Conservation (phyloP, 2,329 filamentous ascomycete genomes). For the Diatrype stigma region DNA sequence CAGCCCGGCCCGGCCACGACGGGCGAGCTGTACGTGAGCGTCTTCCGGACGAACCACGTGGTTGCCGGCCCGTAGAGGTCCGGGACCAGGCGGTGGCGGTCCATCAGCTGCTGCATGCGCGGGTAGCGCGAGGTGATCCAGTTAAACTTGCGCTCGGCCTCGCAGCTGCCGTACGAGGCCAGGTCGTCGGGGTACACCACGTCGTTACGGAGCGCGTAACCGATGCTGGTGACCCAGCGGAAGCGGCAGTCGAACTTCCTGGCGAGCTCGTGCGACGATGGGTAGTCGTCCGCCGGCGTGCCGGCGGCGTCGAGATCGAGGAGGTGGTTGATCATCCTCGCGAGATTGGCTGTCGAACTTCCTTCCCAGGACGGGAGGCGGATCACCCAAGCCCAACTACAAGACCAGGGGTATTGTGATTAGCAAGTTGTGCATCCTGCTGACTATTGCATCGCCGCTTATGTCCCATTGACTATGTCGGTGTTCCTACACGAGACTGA, state of each 20-base stretch:
- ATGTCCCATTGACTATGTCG: no score
- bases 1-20: slow-evolving; percentile 19
- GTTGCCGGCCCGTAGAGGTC: slow-evolving; percentile 18
- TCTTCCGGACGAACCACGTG: slow-evolving; percentile 21
- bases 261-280: slow-evolving; percentile 14
- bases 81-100: slow-evolving; percentile 11
- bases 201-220: slow-evolving; percentile 14
- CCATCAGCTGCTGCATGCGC: slow-evolving; percentile 19
- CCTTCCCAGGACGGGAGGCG: slow-evolving; percentile 22
- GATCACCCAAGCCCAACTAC: slow-evolving; percentile 22
- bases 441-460: no score
- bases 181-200: slow-evolving; percentile 15
- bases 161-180: slow-evolving; percentile 15
- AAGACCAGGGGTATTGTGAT: no score
- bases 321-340: slow-evolving; percentile 21
- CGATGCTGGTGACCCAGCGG: slow-evolving; percentile 20
- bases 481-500: no score
- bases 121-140: slow-evolving; percentile 18
- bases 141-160: slow-evolving; percentile 24
- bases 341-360: slow-evolving; percentile 18
- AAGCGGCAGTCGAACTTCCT: slow-evolving; percentile 19
- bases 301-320: slow-evolving; percentile 16
- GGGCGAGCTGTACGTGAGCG: slow-evolving; percentile 14
- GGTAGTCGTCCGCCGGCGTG: slow-evolving; percentile 14
- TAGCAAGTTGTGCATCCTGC: no score